Percentiles rank a stretch among this genome's conserved stretches.
Conservation (phyloP, 371 early-diverging fungal genomes). For the Mucor irregularis region DNA sequence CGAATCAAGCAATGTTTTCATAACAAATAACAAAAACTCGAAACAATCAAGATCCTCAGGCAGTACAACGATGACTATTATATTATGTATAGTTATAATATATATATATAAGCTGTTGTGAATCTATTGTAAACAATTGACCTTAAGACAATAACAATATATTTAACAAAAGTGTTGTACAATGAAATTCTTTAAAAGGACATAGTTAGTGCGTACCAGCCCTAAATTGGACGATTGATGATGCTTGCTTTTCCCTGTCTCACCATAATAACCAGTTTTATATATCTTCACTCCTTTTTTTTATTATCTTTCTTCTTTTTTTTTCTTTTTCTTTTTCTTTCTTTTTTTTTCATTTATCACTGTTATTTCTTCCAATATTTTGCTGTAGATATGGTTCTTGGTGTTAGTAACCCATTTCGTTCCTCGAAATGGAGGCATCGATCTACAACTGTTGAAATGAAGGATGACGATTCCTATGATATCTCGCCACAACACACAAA, state of each 20-base stretch:
- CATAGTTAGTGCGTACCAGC: too few species aligned
- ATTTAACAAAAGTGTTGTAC: too few species aligned
- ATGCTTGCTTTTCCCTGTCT: background rate
- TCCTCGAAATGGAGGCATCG: constrained; percentile 20
- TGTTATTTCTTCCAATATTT: background rate
- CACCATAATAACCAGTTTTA: constrained; percentile 1
- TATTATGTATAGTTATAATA: too few species aligned
- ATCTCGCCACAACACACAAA: background rate
- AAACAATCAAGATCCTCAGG: too few species aligned
- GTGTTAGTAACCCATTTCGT: constrained; percentile 16
- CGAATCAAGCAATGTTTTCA: too few species aligned
- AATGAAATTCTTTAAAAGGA: too few species aligned
- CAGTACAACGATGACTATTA: too few species aligned
- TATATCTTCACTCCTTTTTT: background rate
- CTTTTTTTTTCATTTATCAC: background rate
- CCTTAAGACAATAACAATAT: too few species aligned
- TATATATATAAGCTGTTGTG: too few species aligned
- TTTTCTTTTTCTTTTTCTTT: background rate
- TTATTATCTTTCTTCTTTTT: background rate
- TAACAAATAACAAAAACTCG: too few species aligned
- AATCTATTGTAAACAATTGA: too few species aligned
- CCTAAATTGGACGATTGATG: background rate
- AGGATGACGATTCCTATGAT: constrained; percentile 6
- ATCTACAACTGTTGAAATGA: constrained; percentile 24
- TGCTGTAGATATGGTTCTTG: constrained; percentile 7